Evolutionary conservation across 2,329 filamentous ascomycete species (phyloP), one percentile per base, ranked within the genome.

Genomic region (Gremmenia infestans): DNA sequence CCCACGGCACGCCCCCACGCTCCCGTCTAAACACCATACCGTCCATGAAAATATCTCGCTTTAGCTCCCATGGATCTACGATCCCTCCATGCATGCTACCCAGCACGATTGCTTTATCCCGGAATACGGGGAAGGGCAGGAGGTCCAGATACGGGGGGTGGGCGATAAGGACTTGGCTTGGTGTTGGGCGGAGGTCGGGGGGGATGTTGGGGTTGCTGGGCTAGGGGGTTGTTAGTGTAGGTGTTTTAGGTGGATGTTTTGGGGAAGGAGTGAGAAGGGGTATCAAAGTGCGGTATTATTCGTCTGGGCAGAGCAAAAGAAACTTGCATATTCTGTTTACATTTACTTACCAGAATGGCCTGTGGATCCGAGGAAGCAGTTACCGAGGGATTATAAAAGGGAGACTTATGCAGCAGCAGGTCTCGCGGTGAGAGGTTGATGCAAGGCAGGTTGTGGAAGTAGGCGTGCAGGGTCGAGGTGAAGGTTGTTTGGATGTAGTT

Each of bases 91-190:
- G 64, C 14, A 68, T 67, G 14, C 65, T 61, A 5, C 14, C 37
- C 42, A 73, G 53, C 28, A 68, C 65, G 43, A 73, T 72, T 2
- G 66, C 69, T 5, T 69, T 62, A 3, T 67, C 65, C 2, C 72
- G 65, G 6, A 74, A 59, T 1, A 51, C 37, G 0, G 72, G 71
- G 7, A 73, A 59, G 0, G 72, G 72, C 5, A 74, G 61, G 3
- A 74, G 50, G 52, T 74, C 72, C 12, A 74, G 55, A 32, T 68
- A 67, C 0, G 71, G 66, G 54, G 72, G 71, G 52, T 74, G 72
- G 12, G 71, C 69, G 43, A 71, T 63, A 11, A 74, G 60, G 11
- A 74, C 68, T 57, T 75, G 73, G 2, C 70, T 64, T 28, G 70
- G 57, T 0, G 72, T 74, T 2, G 72, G 72, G 19, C 64, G 70